A percentile compares a stretch with the other conserved stretches of the same genome.
Conservation (phyloP, 2,329 filamentous ascomycete genomes). For the Cladophialophora immunda region DNA sequence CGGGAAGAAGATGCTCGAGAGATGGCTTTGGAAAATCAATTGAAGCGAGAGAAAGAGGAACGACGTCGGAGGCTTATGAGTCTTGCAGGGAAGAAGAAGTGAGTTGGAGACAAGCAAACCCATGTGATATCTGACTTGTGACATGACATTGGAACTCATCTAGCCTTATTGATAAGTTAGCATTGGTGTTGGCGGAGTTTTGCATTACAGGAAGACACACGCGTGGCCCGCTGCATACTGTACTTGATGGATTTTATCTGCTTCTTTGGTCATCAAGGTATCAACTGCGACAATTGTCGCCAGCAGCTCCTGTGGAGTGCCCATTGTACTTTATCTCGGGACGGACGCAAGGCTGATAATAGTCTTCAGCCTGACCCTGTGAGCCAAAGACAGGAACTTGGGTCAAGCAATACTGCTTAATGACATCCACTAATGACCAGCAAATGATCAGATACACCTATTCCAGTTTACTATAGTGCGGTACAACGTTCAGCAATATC, state of each 20-base stretch:
- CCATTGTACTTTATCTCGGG: background rate
- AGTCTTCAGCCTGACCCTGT: background rate
- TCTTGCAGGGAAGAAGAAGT: constrained; percentile 45
- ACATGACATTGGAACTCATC: background rate
- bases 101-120: constrained; percentile 3
- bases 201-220: constrained; percentile 15
- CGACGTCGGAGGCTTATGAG: constrained; percentile 52
- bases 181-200: constrained; percentile 33
- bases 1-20: constrained; percentile 58
- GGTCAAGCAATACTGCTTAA: background rate
- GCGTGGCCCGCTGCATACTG: background rate
- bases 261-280: background rate
- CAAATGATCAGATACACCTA: background rate
- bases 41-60: constrained; percentile 58
- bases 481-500: background rate
- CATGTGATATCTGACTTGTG: background rate
- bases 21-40: constrained; percentile 51
- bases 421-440: background rate
- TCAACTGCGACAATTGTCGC: background rate
- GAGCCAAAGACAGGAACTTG: background rate
- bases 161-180: constrained; percentile 24
- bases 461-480: background rate
- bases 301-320: background rate
- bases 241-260: background rate
- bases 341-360: background rate